Percentiles rank a stretch among this genome's conserved stretches.
Conservation (phyloP, 768 basidiomycete species). For the Neoboletus magnificus region DNA sequence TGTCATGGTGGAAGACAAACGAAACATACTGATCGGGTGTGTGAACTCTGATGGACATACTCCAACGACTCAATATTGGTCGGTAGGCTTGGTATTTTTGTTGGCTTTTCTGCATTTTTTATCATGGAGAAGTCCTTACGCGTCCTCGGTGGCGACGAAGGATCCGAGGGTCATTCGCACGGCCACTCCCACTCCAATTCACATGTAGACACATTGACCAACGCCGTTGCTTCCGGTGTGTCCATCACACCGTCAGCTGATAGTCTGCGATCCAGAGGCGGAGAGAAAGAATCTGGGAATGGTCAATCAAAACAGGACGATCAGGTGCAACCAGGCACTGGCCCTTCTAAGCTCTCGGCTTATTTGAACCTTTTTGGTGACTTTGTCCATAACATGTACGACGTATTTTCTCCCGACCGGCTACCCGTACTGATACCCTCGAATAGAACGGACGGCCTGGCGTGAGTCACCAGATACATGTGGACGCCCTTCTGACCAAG, state of each 20-base stretch:
- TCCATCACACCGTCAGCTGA: constrained; percentile 39
- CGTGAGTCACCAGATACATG: constrained; percentile 48
- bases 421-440: constrained; percentile 14
- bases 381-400: constrained; percentile 89
- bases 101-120: constrained; percentile 88
- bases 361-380: constrained; percentile 93
- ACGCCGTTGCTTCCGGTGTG: constrained; percentile 45
- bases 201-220: constrained; percentile 31
- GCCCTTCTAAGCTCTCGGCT: constrained; percentile 81
- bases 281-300: constrained; percentile 18
- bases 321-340: constrained; percentile 30
- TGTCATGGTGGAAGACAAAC: constrained; percentile 84
- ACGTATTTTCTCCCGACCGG: constrained; percentile 9
- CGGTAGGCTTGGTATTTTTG: constrained; percentile 70
- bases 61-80: constrained; percentile 8
- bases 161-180: constrained; percentile 45
- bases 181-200: constrained; percentile 60
- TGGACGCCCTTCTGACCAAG: not conserved
- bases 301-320: constrained; percentile 27
- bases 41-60: constrained; percentile 16
- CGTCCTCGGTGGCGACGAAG: constrained; percentile 65
- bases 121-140: constrained; percentile 90
- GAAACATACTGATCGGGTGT: constrained; percentile 88
- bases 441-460: constrained; percentile 84
- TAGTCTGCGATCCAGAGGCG: constrained; percentile 50